A percentile compares a stretch with the other conserved stretches of the same genome.
These are phyloP conservation scores for Avena atlantica DNA, from an alignment of 176 grass and related monocot genomes.

Conservation along the genomic window DNA sequence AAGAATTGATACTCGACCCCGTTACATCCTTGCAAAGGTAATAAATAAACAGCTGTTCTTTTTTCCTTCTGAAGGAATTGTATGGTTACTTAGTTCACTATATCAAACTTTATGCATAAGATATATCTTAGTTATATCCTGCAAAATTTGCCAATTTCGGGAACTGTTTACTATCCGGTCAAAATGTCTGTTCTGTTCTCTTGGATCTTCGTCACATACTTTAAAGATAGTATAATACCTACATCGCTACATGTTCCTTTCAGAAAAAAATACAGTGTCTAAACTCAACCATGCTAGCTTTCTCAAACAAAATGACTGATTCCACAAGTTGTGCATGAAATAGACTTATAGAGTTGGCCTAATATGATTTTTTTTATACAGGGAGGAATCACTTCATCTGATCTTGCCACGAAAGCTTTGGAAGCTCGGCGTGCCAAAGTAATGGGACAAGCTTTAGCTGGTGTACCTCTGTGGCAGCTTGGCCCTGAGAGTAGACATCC, in stretches of 20 bases:
- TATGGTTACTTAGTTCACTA: conserved; percentile 25
- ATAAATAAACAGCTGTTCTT: background rate
- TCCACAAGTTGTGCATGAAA: conserved; percentile 23
- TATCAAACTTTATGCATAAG: conserved; percentile 16
- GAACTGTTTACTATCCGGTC: conserved; percentile 7
- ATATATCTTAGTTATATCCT: conserved; percentile 13
- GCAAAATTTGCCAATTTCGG: background rate
- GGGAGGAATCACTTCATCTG: conserved; percentile 99
- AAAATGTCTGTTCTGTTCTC: conserved; percentile 5
- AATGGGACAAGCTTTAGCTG: conserved; percentile 93
- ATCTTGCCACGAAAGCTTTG: conserved; percentile 97
- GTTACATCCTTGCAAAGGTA: conserved; percentile 98
- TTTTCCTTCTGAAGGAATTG: background rate
- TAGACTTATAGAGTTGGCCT: conserved; percentile 35
- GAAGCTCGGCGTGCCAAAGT: conserved; percentile 84
- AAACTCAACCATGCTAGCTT: conserved; percentile 17
- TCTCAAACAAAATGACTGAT: conserved; percentile 27
- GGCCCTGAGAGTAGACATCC: conserved; percentile 97
- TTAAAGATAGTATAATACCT: conserved; percentile 19
- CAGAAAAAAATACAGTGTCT: conserved; percentile 2
- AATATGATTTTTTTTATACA: conserved; percentile 42
- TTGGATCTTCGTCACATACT: conserved; percentile 1
- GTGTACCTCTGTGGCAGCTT: conserved; percentile 93
- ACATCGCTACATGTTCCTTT: conserved; percentile 21
- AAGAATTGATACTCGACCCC: conserved; percentile 65